phyloP scores from a whole-genome alignment of 495 filamentous ascomycete species.

The Penicillium bialowiezense region DNA sequence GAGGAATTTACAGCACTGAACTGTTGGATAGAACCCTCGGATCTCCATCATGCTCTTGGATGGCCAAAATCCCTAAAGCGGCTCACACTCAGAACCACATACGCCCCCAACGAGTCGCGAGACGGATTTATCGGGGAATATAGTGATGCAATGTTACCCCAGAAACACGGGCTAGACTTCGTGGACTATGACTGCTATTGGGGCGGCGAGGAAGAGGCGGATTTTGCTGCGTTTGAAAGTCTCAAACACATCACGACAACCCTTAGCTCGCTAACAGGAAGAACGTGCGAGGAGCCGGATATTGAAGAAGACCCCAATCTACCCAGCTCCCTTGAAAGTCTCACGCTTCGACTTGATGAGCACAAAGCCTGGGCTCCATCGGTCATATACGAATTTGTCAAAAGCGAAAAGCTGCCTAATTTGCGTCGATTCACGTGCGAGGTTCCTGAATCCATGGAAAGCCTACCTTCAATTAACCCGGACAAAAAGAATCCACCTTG shows the following conservation, averaged over 20 bases:
- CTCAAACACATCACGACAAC: slow-evolving; percentile 3
- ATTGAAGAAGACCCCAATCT: not conserved
- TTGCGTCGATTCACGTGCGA: not conserved
- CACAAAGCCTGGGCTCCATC: not conserved
- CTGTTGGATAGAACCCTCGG: not conserved
- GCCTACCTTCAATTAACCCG: not conserved
- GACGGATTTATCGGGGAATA: not conserved
- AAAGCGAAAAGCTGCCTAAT: not conserved
- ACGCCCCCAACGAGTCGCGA: not conserved
- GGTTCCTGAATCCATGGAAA: not conserved
- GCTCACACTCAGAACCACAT: not conserved
- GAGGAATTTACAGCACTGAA: slow-evolving; percentile 3
- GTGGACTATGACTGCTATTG: slow-evolving; percentile 4
- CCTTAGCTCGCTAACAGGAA: not conserved
- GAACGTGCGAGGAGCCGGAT: not conserved
- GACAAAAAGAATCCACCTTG: not conserved
- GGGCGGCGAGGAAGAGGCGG: not conserved
- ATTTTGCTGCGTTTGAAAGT: not conserved
- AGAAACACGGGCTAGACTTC: not conserved
- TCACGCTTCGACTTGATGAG: slow-evolving; percentile 1
- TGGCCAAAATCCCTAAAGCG: not conserved
- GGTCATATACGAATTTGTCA: not conserved
- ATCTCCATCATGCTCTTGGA: not conserved
- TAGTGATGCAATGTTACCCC: too few relatives aligned
- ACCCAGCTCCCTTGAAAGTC: not conserved